Evolutionary conservation across 2,329 filamentous ascomycete genomes (phyloP), one percentile per base, ranked within the genome.

Genomic region (Sclerotinia borealis): DNA sequence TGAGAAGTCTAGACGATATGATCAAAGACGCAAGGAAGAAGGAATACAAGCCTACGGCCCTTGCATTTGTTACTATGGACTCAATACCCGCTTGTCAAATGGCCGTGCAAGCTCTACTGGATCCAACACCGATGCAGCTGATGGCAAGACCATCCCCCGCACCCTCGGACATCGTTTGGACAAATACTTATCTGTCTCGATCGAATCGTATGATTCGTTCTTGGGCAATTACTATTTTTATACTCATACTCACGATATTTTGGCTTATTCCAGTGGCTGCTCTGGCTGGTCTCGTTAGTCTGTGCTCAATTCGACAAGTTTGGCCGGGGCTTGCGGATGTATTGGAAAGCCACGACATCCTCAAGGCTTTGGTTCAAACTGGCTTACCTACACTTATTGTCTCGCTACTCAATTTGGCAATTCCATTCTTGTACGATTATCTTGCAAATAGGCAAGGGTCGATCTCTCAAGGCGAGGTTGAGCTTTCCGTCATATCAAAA

Each of bases 1-100:
- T 99, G 41, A 87, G 89, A 31, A 82, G 83, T 19, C 76, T 96
- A 2, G 93, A 99, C 68, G 89, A 91, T 55, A 83, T 87, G 68
- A 91, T 99, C 58, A 76, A 77, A 9, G 77, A 77, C 9, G 85
- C 92, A 13, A 85, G 95, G 34, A 85, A 86, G 71, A 90, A 91
- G 74, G 83, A 89, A 4, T 98, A 92, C 71, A 79, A 83, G 7
- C 82, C 95, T 0, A 93, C 88, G 0, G 89, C 93, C 55, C 83
- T 96, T 65, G 96, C 96, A 1, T 97, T 99, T 75, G 91, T 99
- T 45, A 98, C 95, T 0, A 96, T 99, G 92, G 91, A 97, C 77
- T 95, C 92, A 4, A 95, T 96, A 56, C 91, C 93, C 17, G 89
- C 93, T 37, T 88, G 85, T 69, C 95, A 99, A 78, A 96, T 98